Percentiles rank a stretch among this genome's conserved stretches.
These are phyloP conservation scores for Zymoseptoria ardabiliae DNA, from an alignment of 2,329 filamentous ascomycete genomes.

Conservation along the genomic window DNA sequence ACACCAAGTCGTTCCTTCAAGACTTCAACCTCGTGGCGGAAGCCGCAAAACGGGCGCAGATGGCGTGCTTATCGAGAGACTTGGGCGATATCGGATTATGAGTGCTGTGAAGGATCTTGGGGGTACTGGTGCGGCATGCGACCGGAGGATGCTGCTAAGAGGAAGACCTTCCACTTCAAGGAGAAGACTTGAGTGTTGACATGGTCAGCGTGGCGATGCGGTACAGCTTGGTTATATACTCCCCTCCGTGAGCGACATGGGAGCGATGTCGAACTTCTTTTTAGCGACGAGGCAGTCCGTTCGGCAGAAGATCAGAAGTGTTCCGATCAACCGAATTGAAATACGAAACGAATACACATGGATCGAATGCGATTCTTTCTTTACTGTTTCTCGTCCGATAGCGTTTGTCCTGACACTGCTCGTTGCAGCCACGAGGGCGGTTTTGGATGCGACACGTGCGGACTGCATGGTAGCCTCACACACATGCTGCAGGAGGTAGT, in stretches of 20 bases:
- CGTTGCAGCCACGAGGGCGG: background rate
- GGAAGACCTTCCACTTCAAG: background rate
- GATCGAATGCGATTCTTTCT: background rate
- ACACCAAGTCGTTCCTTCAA: conserved; percentile 59
- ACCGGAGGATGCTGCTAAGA: background rate
- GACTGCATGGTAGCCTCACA: background rate
- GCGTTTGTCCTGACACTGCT: background rate
- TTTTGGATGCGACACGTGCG: background rate
- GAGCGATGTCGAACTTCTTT: background rate
- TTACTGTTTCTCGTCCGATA: background rate
- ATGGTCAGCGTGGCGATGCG: background rate
- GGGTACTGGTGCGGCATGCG: background rate
- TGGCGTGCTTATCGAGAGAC: conserved; percentile 81
- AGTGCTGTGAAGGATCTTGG: background rate
- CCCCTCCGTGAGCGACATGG: background rate
- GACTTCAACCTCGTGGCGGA: conserved; percentile 84
- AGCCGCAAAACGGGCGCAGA: conserved; percentile 85
- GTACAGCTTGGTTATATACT: background rate
- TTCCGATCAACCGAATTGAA: background rate
- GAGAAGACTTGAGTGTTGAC: background rate
- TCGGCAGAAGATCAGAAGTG: background rate
- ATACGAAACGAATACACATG: background rate
- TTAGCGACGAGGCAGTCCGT: background rate
- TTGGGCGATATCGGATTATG: conserved; percentile 59
- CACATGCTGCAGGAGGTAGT: background rate